Evolutionary conservation across 257 asterid genomes (phyloP).

Genomic region (Ilex aquifolium): DNA sequence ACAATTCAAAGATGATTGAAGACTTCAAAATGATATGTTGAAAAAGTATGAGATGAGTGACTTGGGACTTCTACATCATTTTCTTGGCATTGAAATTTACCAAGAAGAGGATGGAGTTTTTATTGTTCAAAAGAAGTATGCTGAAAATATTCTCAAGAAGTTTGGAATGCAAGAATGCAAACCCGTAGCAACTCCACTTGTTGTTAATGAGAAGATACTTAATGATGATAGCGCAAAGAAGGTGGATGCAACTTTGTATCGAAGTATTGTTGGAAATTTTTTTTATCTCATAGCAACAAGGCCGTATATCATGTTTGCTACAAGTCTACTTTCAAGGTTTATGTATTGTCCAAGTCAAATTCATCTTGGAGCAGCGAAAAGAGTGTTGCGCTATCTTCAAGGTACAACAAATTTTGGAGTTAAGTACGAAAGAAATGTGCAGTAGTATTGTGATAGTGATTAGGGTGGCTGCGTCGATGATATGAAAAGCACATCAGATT

Average conservation of each 20-base stretch:
- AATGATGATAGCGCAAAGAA: conserved; percentile 5
- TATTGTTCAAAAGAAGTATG: conserved; percentile 11
- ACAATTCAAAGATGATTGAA: neutral
- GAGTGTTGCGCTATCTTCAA: too few species aligned
- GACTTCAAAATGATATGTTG: conserved; percentile 1
- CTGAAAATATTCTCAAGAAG: neutral
- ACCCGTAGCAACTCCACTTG: neutral
- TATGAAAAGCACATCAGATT: too few species aligned
- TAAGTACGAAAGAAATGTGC: too few species aligned
- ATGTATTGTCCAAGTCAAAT: neutral
- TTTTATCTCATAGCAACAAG: conserved; percentile 9
- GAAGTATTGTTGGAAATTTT: conserved; percentile 13
- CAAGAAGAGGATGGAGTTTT: neutral
- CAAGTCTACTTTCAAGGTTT: conserved; percentile 7
- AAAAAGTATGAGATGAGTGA: conserved; percentile 10
- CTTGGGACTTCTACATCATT: conserved; percentile 1
- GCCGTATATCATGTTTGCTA: neutral
- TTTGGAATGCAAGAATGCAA: neutral
- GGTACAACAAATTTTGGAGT: too few species aligned
- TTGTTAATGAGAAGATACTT: neutral
- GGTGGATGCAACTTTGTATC: neutral
- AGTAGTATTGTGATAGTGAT: too few species aligned
- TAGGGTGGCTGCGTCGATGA: too few species aligned
- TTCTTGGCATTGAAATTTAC: conserved; percentile 1
- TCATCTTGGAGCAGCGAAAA: neutral